Base-by-base conservation (phyloP, 2,329 filamentous ascomycete genomes). In the Monosporascus sp. region DNA sequence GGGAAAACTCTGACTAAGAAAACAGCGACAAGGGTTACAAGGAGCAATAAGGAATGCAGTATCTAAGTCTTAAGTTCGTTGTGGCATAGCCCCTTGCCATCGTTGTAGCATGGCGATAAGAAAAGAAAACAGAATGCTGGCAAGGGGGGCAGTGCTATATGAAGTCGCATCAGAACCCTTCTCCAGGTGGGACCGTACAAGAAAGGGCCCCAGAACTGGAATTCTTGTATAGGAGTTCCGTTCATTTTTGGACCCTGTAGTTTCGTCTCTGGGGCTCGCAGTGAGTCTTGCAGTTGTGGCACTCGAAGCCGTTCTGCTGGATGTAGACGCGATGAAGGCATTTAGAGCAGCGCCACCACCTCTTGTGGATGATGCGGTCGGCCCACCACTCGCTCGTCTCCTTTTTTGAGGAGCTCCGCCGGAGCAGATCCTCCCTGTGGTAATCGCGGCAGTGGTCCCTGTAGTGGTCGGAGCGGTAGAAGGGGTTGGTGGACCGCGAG, bases 391-490 rank as follows among this genome's bases (percentile, higher is more conserved):
- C 66, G 41, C 66, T 63, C 52, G 67, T 57, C 49, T 65, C 60
- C 48, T 56, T 67, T 55, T 43, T 50, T 47, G 57, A 57, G 51
- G 55, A 50, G 20, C 59, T 57, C 47, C 66, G 61, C 38, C 55
- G 63, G 31, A 55, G 26, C 24, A 66, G 48, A 52, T 82, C 78
- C 61, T 84, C 81, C 52, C 71, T 71, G 70, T 84, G 81, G 56
- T 71, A 80, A 46, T 79, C 74, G 35, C 81, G 74, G 38, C 81
- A 72, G 63, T 84, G 81, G 53, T 82, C 79, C 38, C 80, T 73
- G 62, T 75, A 81, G 66, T 84, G 81, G 57, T 84, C 81, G 35
- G 76, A 74, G 37, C 81, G 74, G 58, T 72, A 71, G 60, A 84
- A 83, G 2, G 79, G 75, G 2, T 73, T 67, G 6, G 64, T 62